These are phyloP conservation scores for Erythrophleum ivorense DNA, from an alignment of 331 rosid genomes.

Conservation along the genomic window DNA sequence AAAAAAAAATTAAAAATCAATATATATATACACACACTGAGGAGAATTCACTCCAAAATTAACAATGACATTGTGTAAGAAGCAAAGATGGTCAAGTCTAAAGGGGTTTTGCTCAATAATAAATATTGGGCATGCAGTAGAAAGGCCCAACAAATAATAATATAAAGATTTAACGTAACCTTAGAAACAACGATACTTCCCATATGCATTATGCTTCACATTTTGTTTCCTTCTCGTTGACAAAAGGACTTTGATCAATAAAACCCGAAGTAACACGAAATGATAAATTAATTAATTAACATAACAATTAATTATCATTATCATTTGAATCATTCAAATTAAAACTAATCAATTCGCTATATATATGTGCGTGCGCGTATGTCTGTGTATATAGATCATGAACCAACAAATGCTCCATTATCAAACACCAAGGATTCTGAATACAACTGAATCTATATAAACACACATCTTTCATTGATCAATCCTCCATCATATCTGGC, in stretches of 20 bases:
- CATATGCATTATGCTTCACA: conserved; percentile 36
- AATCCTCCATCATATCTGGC: not conserved
- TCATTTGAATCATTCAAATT: not conserved
- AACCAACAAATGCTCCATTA: conserved; percentile 5
- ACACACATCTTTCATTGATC: conserved; percentile 3
- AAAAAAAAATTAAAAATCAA: not conserved
- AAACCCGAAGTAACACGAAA: conserved; percentile 40
- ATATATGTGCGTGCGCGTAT: too few species aligned
- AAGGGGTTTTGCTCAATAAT: conserved; percentile 44
- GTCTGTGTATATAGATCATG: not conserved
- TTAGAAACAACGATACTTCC: conserved; percentile 43
- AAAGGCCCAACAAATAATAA: conserved; percentile 26
- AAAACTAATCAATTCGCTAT: not conserved
- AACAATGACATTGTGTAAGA: conserved; percentile 27
- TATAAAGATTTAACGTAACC: conserved; percentile 12
- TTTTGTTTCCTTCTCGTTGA: conserved; percentile 39
- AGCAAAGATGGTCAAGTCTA: conserved; percentile 52
- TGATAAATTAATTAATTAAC: not conserved
- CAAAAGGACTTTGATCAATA: conserved; percentile 43
- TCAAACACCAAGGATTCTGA: conserved; percentile 16
- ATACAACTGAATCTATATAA: conserved; percentile 29
- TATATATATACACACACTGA: not conserved
- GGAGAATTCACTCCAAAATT: not conserved
- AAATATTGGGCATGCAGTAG: conserved; percentile 54
- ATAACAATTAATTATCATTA: not conserved